A percentile compares a stretch with the other conserved stretches of the same genome.
Evolutionary conservation across 352 stramenopile genomes (phyloP).

Genomic region (Phytophthora sp.): DNA sequence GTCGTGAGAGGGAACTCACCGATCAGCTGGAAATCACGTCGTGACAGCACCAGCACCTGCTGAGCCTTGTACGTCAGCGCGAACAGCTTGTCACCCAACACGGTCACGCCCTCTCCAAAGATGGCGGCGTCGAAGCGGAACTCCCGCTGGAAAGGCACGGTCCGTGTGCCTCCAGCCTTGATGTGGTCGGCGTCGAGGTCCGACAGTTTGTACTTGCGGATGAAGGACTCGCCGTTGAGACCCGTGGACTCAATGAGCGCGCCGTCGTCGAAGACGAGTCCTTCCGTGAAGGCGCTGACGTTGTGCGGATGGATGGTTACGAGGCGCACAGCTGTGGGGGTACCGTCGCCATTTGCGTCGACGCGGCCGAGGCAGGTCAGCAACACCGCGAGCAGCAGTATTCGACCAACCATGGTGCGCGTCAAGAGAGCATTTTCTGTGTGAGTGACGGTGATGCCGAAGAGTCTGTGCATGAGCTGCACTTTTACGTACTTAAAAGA

Average conservation of each 20-base stretch:
- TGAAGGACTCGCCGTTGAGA: constrained; percentile 66
- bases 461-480: neutral
- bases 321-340: constrained; percentile 52
- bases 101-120: constrained; percentile 84
- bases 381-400: constrained; percentile 18
- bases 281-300: constrained; percentile 72
- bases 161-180: constrained; percentile 9
- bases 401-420: constrained; percentile 12
- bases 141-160: constrained; percentile 43
- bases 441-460: neutral
- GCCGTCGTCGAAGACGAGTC: constrained; percentile 67
- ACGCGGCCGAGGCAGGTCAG: constrained; percentile 12
- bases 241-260: constrained; percentile 80
- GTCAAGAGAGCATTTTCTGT: neutral
- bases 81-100: constrained; percentile 77
- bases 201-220: constrained; percentile 66
- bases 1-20: constrained; percentile 66
- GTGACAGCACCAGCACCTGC: constrained; percentile 67
- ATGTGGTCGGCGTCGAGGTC: constrained; percentile 26
- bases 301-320: constrained; percentile 77
- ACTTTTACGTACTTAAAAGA: no score
- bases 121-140: constrained; percentile 60
- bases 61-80: constrained; percentile 85
- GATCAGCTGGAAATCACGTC: constrained; percentile 58
- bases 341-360: constrained; percentile 2